phyloP scores from a whole-genome alignment of 2,329 filamentous ascomycete species.

The Ceratocystiopsis minuta region DNA sequence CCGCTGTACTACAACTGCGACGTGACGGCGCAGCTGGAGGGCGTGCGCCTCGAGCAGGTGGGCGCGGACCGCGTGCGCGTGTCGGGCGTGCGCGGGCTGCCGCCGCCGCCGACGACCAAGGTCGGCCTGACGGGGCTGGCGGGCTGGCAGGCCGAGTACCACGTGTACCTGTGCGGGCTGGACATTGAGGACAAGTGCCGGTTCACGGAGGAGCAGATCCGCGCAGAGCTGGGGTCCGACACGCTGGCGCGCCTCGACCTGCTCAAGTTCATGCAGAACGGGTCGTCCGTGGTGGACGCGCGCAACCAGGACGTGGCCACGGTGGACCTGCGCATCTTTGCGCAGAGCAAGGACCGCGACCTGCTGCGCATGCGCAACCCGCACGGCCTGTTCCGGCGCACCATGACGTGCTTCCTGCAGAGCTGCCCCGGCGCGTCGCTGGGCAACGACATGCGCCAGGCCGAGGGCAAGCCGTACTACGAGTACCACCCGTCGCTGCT shows the following conservation, averaged over 20 bases:
- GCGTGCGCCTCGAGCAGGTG: slow-evolving; percentile 25
- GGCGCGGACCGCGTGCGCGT: slow-evolving; percentile 16
- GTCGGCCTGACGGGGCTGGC: slow-evolving; percentile 12
- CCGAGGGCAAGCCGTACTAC: slow-evolving; percentile 11
- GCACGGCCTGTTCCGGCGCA: slow-evolving; percentile 11
- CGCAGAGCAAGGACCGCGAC: slow-evolving; percentile 20
- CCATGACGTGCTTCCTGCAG: slow-evolving; percentile 12
- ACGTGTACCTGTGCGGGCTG: slow-evolving; percentile 6
- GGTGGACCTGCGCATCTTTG: slow-evolving; percentile 19
- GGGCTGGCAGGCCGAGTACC: slow-evolving; percentile 13
- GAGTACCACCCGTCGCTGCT: slow-evolving; percentile 13
- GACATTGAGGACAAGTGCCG: slow-evolving; percentile 8
- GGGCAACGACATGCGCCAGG: slow-evolving; percentile 12
- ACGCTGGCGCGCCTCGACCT: slow-evolving; percentile 9
- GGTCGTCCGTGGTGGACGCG: slow-evolving; percentile 13
- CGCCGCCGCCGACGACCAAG: slow-evolving; percentile 17
- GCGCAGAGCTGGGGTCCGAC: slow-evolving; percentile 13
- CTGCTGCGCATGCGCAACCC: slow-evolving; percentile 8
- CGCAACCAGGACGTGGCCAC: slow-evolving; percentile 18
- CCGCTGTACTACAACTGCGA: slow-evolving; percentile 18
- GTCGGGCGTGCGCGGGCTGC: slow-evolving; percentile 16
- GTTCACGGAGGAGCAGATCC: slow-evolving; percentile 13
- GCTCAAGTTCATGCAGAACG: slow-evolving; percentile 16
- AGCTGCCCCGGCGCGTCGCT: slow-evolving; percentile 11
- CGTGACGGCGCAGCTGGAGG: slow-evolving; percentile 15